Conservation (phyloP, 495 filamentous ascomycete species). For the Talaromyces proteolyticus region DNA sequence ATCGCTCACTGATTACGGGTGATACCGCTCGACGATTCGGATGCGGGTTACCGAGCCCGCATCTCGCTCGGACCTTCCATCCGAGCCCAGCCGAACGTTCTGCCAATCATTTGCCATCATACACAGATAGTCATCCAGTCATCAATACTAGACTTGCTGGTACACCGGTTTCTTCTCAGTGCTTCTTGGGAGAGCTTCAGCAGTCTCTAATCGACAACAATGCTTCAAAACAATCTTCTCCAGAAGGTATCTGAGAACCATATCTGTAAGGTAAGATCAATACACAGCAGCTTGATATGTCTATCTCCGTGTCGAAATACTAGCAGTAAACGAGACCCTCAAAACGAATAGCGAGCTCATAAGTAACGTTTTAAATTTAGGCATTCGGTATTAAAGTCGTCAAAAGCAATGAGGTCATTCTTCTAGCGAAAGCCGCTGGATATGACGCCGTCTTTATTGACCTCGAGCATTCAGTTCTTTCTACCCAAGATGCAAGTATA, state of each 20-base stretch:
- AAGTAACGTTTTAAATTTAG: constrained; percentile 8
- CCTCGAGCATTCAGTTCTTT: constrained; percentile 9
- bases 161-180: background rate
- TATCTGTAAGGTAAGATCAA: background rate
- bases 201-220: background rate
- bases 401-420: background rate
- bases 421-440: constrained; percentile 2
- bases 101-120: too few relatives aligned
- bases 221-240: background rate
- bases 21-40: too few relatives aligned
- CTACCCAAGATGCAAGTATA: background rate
- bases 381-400: constrained; percentile 9
- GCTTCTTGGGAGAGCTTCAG: background rate
- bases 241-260: background rate
- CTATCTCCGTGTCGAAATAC: too few relatives aligned
- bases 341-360: too few relatives aligned
- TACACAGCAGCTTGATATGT: too few relatives aligned
- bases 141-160: background rate
- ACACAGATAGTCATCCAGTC: background rate
- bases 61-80: too few relatives aligned
- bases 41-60: too few relatives aligned
- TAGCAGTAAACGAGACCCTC: too few relatives aligned
- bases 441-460: constrained; percentile 13
- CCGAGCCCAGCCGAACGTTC: too few relatives aligned
- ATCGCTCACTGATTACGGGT: too few relatives aligned